Evolutionary conservation across 305 asterid species (phyloP), one percentile per base, ranked within the genome.

Genomic region (Fraxinus ornus): DNA sequence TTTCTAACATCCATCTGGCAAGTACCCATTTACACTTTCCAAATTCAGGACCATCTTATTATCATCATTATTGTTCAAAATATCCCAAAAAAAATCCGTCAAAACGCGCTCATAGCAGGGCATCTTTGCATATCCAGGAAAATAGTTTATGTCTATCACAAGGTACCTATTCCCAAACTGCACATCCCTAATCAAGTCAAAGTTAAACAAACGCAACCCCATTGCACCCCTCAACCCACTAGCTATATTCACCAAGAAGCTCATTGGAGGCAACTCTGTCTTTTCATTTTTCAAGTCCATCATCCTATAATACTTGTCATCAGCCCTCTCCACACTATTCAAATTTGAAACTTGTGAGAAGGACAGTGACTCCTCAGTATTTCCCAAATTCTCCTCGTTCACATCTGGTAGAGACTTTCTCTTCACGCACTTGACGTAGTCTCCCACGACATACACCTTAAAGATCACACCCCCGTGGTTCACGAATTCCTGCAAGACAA

Each of bases 111-210:
- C 97, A 30, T 94, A 94, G 86, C 89, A 55, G 2, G 97, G 98
- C 98, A 94, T 92, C 90, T 92, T 94, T 0, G 97, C 95, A 36
- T 92, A 91, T 64, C 97, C 94, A 1, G 97, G 98, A 86, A 92
- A 94, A 82, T 94, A 94, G 86, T 94, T 94, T 60, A 92, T 92
- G 78, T 94, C 97, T 7, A 92, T 86, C 24, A 94, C 94, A 66
- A 92, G 97, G 74, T 91, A 94, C 86, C 91, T 88, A 83, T 94
- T 89, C 22, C 94, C 94, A 26, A 84, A 79, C 79, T 86, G 86
- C 60, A 84, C 86, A 82, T 92, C 95, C 90, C 98, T 90, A 83
- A 94, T 94, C 84, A 94, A 89, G 84, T 94, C 97, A 76, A 92
- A 94, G 75, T 94, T 94, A 86, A 94, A 94, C 78, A 94, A 76